Conservation (phyloP, 2,329 filamentous ascomycete genomes). For the Diplocarpon rosae region DNA sequence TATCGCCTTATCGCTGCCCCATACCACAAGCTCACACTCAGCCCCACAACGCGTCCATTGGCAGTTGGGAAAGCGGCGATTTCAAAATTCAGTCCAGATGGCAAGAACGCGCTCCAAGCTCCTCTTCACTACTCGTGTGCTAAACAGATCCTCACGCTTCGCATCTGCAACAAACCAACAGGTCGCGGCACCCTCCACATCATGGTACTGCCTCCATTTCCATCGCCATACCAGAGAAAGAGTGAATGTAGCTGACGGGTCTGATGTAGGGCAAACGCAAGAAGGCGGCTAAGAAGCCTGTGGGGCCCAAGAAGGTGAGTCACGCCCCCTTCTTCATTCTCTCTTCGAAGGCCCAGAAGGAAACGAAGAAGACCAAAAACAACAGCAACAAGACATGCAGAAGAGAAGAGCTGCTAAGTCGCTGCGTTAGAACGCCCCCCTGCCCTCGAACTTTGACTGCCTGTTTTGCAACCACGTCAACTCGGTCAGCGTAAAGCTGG, state of each 20-base stretch:
- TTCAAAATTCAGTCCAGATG: too few species aligned
- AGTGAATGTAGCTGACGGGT: too few species aligned
- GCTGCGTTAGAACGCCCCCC: conserved; percentile 47
- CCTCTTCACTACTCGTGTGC: too few species aligned
- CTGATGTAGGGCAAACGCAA: conserved; percentile 76
- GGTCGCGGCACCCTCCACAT: background rate
- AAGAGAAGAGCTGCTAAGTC: background rate
- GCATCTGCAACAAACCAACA: background rate
- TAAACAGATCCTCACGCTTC: too few species aligned
- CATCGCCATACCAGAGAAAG: background rate
- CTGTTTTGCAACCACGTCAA: conserved; percentile 98
- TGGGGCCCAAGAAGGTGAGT: conserved; percentile 69
- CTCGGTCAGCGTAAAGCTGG: conserved; percentile 78
- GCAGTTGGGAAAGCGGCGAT: too few species aligned
- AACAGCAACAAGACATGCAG: background rate
- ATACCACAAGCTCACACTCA: too few species aligned
- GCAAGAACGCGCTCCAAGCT: too few species aligned
- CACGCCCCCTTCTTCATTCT: background rate
- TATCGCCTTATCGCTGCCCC: too few species aligned
- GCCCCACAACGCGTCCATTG: too few species aligned
- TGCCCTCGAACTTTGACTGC: conserved; percentile 82
- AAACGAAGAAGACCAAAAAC: background rate
- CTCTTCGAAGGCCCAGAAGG: background rate
- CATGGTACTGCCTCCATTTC: background rate
- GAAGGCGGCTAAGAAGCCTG: conserved; percentile 76